phyloP scores from a whole-genome alignment of 2,329 filamentous ascomycete species.

The Penicillium sp. region DNA sequence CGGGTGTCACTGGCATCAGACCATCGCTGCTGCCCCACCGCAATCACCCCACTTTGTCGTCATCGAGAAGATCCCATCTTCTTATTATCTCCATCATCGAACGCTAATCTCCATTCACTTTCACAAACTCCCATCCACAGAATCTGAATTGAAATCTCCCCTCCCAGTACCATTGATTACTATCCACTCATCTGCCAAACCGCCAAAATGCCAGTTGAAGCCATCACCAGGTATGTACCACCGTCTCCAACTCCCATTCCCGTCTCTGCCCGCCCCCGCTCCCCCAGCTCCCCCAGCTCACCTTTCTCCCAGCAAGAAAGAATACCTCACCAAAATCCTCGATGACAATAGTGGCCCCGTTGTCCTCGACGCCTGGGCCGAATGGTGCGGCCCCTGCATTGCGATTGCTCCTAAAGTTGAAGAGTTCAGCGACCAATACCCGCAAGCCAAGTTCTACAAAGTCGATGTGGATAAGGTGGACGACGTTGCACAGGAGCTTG shows the following conservation, averaged over 20 bases:
- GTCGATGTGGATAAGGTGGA: slow-evolving; percentile 18
- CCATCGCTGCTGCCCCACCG: not conserved
- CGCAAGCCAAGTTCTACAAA: slow-evolving; percentile 22
- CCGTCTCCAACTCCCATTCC: not conserved
- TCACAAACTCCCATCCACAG: not conserved
- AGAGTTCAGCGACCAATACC: slow-evolving; percentile 10
- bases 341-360: slow-evolving; percentile 3
- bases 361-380: slow-evolving; percentile 22
- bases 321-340: slow-evolving; percentile 17
- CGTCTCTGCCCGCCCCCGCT: too few relatives aligned
- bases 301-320: slow-evolving; percentile 6
- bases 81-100: not conserved
- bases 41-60: slow-evolving; percentile 1
- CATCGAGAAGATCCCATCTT: not conserved
- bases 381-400: slow-evolving; percentile 24
- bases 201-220: slow-evolving; percentile 16
- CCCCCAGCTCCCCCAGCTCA: not conserved
- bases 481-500: slow-evolving; percentile 22
- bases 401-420: slow-evolving; percentile 18
- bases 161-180: not conserved
- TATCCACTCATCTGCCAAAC: not conserved
- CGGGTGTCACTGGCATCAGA: not conserved
- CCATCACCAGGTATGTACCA: not conserved
- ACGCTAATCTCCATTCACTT: not conserved
- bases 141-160: not conserved